These are phyloP conservation scores for Aspergillus bertholletiae DNA, from an alignment of 495 filamentous ascomycete genomes.

Conservation along the genomic window DNA sequence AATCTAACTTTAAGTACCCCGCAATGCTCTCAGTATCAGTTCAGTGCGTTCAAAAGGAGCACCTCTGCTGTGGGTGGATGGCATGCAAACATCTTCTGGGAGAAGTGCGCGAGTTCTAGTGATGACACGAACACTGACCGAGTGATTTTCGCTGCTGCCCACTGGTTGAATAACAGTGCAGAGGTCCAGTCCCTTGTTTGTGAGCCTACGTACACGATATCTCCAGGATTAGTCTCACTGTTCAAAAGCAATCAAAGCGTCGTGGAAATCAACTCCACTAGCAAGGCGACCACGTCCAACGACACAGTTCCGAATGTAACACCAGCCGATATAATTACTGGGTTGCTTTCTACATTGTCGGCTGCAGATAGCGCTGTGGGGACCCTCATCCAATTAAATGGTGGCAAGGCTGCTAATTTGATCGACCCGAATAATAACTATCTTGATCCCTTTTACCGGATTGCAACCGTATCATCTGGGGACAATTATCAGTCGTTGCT, in stretches of 20 bases:
- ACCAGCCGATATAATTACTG: not conserved
- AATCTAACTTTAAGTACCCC: conserved; percentile 2
- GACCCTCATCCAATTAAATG: not conserved
- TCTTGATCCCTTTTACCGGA: not conserved
- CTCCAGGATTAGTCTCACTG: conserved; percentile 2
- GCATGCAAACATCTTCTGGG: conserved; percentile 1
- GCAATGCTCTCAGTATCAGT: not conserved
- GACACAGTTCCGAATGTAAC: not conserved
- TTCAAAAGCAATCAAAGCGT: conserved; percentile 1
- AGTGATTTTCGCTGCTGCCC: not conserved
- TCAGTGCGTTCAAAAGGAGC: not conserved
- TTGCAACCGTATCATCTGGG: not conserved
- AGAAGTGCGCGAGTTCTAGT: not conserved
- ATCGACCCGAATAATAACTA: conserved; percentile 1
- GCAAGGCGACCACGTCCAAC: not conserved
- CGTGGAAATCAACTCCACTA: not conserved
- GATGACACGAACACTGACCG: not conserved
- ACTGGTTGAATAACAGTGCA: conserved; percentile 1
- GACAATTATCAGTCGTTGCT: not conserved
- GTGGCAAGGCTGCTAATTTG: not conserved
- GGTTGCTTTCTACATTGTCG: not conserved
- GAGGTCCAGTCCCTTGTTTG: not conserved
- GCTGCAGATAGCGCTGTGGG: not conserved
- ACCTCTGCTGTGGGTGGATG: not conserved
- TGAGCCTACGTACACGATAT: conserved; percentile 2